Evolutionary conservation across 2,329 filamentous ascomycete species (phyloP), one percentile per base, ranked within the genome.

Genomic region (Trichoderma endophyticum): DNA sequence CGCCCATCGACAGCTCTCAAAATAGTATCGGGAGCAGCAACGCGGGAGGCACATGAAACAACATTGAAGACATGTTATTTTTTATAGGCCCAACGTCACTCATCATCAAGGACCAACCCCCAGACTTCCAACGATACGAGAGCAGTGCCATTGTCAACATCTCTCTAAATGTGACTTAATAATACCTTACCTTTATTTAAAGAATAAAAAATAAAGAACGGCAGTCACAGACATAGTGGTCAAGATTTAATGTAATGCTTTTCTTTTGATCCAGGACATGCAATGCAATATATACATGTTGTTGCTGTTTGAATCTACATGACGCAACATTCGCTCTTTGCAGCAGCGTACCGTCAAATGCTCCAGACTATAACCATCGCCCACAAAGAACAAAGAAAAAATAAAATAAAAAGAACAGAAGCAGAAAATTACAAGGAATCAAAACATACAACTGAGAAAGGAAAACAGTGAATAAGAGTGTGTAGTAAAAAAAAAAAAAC

Each of bases 311-410:
- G 66, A 54, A 70, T 36, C 36, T 39, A 61, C 57, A 54, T 69
- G 66, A 62, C 66, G 57, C 57, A 70, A 62, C 66, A 36, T 70
- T 70, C 57, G 57, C 57, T 62, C 57, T 70, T 54, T 70, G 66
- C 66, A 70, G 57, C 56, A 54, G 66, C 66, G 66, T 43, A 62
- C 56, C 66, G 24, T 32, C 66, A 70, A 62, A 70, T 70, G 39
- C 66, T 62, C 66, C 66, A 21, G 32, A 62, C 66, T 34, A 54
- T 70, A 48, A 26, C 56, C 66, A 36, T 54, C 21, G 57, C 57
- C 56, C 39, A 36, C 57, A 18, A 51, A 66, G 18, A 69, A 11
- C 21, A n/a, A 36, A 34, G 24, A 6, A 34, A 61, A 26, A 48
- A 51, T n/a, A 57, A n/a, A 48, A 48, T 11, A 21, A n/a, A 48